phyloP scores from a whole-genome alignment of 257 asterid species.

The Osmanthus fragrans region DNA sequence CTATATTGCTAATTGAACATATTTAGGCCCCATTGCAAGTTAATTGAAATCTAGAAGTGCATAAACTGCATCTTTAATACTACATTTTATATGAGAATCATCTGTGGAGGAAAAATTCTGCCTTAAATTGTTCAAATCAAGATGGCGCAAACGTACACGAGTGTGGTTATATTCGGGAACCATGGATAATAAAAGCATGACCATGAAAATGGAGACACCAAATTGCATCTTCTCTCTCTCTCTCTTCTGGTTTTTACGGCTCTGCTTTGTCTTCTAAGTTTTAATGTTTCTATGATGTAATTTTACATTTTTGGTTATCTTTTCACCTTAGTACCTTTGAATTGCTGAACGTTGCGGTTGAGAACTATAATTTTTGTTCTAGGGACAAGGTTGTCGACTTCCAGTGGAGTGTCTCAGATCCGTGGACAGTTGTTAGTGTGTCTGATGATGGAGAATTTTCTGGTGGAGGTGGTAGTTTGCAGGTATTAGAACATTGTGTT shows the following conservation, averaged over 20 bases:
- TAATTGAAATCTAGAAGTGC: not conserved
- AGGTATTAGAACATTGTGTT: conserved; percentile 44
- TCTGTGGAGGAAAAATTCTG: not conserved
- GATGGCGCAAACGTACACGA: not conserved
- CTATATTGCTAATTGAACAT: not conserved
- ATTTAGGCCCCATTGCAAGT: not conserved
- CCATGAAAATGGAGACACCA: not conserved
- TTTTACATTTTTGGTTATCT: not conserved
- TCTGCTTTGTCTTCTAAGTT: not conserved
- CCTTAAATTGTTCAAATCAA: not conserved
- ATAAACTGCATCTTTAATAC: not conserved
- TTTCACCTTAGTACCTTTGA: not conserved
- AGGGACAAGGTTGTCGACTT: conserved; percentile 96
- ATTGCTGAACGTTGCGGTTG: not conserved
- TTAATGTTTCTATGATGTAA: conserved; percentile 4
- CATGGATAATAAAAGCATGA: not conserved
- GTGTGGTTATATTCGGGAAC: not conserved
- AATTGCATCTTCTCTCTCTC: not conserved
- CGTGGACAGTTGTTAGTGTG: conserved; percentile 92
- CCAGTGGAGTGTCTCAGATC: conserved; percentile 88
- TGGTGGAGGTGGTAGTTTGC: conserved; percentile 95
- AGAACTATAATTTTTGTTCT: conserved; percentile 26
- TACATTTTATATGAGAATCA: not conserved
- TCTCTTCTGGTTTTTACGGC: not conserved
- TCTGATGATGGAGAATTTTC: conserved; percentile 22